These are phyloP conservation scores for Mycosphaerelloides madeirae DNA, from an alignment of 2,329 filamentous ascomycete species.

Conservation along the genomic window DNA sequence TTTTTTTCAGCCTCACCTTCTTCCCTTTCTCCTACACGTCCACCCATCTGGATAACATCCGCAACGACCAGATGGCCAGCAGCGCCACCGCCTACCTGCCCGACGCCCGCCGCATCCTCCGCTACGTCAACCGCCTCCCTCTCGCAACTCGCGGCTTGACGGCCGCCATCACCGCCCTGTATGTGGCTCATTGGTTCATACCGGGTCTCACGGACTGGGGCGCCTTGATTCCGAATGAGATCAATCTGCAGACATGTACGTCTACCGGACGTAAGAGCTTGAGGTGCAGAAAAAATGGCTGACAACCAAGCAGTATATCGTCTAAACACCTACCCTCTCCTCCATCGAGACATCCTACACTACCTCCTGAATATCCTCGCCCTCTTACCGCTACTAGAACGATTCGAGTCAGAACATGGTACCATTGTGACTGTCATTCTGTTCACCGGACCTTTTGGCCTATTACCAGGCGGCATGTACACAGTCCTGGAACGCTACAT, in stretches of 20 bases:
- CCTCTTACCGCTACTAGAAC: slow-evolving; percentile 80
- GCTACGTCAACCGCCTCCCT: slow-evolving; percentile 79
- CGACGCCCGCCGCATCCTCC: slow-evolving; percentile 68
- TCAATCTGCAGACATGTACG: slow-evolving; percentile 67
- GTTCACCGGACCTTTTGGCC: slow-evolving; percentile 66
- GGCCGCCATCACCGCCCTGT: slow-evolving; percentile 62
- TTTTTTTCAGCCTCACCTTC: too few species aligned
- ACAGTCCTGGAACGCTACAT: slow-evolving; percentile 71
- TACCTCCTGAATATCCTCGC: slow-evolving; percentile 73
- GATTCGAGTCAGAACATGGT: slow-evolving; percentile 89
- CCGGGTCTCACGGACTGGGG: slow-evolving; percentile 75
- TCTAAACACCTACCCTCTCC: slow-evolving; percentile 84
- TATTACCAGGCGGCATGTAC: slow-evolving; percentile 75
- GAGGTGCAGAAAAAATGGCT: not conserved
- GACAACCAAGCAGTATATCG: slow-evolving; percentile 66
- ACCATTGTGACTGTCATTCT: slow-evolving; percentile 81
- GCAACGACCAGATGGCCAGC: slow-evolving; percentile 1
- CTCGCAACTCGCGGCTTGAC: slow-evolving; percentile 74
- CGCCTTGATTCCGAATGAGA: slow-evolving; percentile 69
- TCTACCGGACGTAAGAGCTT: slow-evolving; percentile 17
- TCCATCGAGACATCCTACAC: slow-evolving; percentile 79
- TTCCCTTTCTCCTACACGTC: too few species aligned
- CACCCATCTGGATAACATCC: not conserved
- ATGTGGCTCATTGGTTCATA: slow-evolving; percentile 63
- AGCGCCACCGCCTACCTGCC: slow-evolving; percentile 43